Evolutionary conservation across 1,284 basidiomycete genomes (phyloP).

Genomic region (Phellinidium pouzarii): DNA sequence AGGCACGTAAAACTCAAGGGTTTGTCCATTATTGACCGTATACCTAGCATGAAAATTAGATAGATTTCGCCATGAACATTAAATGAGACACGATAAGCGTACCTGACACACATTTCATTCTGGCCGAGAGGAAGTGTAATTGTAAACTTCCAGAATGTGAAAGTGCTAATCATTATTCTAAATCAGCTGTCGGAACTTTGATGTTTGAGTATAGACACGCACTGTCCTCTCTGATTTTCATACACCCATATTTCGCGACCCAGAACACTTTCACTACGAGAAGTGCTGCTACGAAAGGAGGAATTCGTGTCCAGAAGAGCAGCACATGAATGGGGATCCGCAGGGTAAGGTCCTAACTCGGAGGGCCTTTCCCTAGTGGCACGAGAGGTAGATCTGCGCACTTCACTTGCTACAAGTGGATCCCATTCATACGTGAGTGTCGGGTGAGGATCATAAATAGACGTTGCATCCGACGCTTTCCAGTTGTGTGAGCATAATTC

Average conservation of each 20-base stretch:
- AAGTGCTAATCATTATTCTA: constrained; percentile 44
- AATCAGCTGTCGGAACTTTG: neutral
- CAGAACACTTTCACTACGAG: constrained; percentile 37
- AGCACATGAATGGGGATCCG: constrained; percentile 51
- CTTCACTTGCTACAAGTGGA: constrained; percentile 33
- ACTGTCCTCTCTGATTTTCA: constrained; percentile 30
- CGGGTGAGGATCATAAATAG: constrained; percentile 73
- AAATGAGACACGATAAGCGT: neutral
- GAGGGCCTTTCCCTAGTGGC: constrained; percentile 32
- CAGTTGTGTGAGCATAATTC: neutral
- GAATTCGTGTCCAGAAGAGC: constrained; percentile 16
- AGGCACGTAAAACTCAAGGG: constrained; percentile 81
- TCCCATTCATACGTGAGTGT: constrained; percentile 76
- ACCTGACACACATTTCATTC: constrained; percentile 63
- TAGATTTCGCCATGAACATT: neutral
- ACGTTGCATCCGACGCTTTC: constrained; percentile 71
- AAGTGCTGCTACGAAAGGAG: constrained; percentile 28
- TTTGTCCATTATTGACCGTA: constrained; percentile 71
- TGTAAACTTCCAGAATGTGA: constrained; percentile 93
- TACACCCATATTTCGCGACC: constrained; percentile 83
- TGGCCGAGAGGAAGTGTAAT: constrained; percentile 72
- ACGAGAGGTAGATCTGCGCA: constrained; percentile 20
- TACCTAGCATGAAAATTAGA: constrained; percentile 42
- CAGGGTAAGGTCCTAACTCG: constrained; percentile 63
- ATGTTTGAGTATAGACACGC: neutral